Percentiles rank a stretch among this genome's conserved stretches.
These are phyloP conservation scores for Malus fusca DNA, from an alignment of 306 rosid genomes.

Conservation along the genomic window DNA sequence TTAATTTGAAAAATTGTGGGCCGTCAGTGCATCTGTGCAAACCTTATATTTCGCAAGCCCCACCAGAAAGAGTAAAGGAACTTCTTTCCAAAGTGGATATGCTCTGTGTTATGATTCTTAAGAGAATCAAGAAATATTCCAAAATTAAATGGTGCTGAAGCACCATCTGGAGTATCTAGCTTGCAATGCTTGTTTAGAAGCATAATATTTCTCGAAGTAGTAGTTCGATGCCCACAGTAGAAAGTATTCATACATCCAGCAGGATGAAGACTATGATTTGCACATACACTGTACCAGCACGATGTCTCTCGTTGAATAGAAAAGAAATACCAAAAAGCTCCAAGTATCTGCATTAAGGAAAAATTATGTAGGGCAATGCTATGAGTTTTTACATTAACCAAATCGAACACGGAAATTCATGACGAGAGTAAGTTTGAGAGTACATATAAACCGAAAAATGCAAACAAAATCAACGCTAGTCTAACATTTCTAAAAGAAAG, in stretches of 20 bases:
- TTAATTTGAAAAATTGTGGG: too few relatives aligned
- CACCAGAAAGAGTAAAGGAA: conserved; percentile 32
- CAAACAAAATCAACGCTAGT: too few relatives aligned
- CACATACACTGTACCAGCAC: conserved; percentile 20
- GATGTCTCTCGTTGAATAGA: conserved; percentile 13
- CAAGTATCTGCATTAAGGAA: conserved; percentile 7
- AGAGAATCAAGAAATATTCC: conserved; percentile 11
- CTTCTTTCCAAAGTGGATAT: conserved; percentile 14
- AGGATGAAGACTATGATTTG: not conserved
- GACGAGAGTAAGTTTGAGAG: too few relatives aligned
- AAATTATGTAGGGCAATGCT: too few relatives aligned
- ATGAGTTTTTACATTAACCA: too few relatives aligned
- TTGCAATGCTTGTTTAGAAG: not conserved
- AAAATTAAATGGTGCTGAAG: not conserved
- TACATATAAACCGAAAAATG: too few relatives aligned
- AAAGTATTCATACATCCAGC: not conserved
- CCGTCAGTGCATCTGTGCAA: too few relatives aligned
- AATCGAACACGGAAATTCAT: too few relatives aligned
- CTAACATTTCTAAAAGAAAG: too few relatives aligned
- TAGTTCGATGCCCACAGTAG: not conserved
- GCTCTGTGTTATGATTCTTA: not conserved
- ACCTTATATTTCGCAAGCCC: conserved; percentile 30
- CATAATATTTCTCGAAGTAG: not conserved
- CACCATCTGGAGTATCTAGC: not conserved
- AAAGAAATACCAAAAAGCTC: conserved; percentile 28